Conservation (phyloP, 371 early-diverging fungal genomes). For the Rhizopus microsporus region DNA sequence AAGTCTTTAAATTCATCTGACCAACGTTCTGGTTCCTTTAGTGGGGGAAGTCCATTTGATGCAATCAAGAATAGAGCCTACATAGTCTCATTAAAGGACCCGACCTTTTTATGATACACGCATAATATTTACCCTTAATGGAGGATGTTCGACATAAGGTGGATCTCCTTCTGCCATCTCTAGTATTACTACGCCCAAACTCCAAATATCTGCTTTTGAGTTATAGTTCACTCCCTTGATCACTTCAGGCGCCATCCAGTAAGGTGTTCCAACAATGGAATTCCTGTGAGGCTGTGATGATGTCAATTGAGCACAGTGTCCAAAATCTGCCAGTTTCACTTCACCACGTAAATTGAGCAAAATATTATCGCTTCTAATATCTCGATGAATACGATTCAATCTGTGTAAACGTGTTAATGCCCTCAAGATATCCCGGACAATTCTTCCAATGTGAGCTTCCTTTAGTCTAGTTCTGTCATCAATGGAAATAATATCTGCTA, state of each 20-base stretch:
- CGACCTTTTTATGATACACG: neutral
- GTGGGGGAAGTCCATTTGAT: slow-evolving; percentile 59
- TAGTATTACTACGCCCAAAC: slow-evolving; percentile 78
- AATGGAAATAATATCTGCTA: slow-evolving; percentile 73
- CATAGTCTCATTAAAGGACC: neutral
- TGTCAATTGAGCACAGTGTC: slow-evolving; percentile 69
- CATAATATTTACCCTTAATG: slow-evolving; percentile 51
- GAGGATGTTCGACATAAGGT: slow-evolving; percentile 71
- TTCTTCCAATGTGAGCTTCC: slow-evolving; percentile 66
- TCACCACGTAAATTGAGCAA: slow-evolving; percentile 70
- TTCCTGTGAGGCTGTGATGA: slow-evolving; percentile 63
- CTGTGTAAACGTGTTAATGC: slow-evolving; percentile 92
- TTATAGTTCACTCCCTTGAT: slow-evolving; percentile 77
- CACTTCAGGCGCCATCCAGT: slow-evolving; percentile 99
- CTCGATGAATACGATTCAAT: slow-evolving; percentile 92
- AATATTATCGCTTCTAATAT: slow-evolving; percentile 87
- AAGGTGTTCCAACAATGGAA: slow-evolving; percentile 77
- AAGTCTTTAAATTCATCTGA: slow-evolving; percentile 59
- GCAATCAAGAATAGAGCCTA: slow-evolving; percentile 70
- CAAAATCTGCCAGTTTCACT: slow-evolving; percentile 80
- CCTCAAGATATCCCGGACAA: slow-evolving; percentile 78
- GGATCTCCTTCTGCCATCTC: slow-evolving; percentile 86
- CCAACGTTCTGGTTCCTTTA: slow-evolving; percentile 54
- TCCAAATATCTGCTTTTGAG: slow-evolving; percentile 88
- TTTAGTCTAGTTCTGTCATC: slow-evolving; percentile 51